Evolutionary conservation across 2,329 filamentous ascomycete species (phyloP).

Genomic region (Cladosporium sp.): DNA sequence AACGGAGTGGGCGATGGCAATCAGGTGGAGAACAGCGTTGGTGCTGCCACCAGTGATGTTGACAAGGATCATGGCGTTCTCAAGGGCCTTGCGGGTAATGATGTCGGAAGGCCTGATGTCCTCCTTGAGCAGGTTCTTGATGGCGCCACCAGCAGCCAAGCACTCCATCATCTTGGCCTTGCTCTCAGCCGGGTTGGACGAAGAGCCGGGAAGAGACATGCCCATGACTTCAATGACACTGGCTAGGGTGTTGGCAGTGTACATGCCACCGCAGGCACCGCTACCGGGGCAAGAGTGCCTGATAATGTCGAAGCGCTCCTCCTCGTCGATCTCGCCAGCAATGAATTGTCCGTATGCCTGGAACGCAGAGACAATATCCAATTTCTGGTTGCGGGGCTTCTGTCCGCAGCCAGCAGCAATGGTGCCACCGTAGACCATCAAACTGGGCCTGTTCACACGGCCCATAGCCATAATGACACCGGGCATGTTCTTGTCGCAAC

Average conservation of each 20-base stretch:
- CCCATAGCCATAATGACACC: slow-evolving; percentile 75
- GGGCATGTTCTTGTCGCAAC: slow-evolving; percentile 99
- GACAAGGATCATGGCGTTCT: slow-evolving; percentile 54
- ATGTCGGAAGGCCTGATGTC: slow-evolving; percentile 53
- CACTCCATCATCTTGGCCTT: slow-evolving; percentile 54
- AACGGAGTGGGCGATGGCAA: slow-evolving; percentile 49
- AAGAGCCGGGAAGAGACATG: slow-evolving; percentile 53
- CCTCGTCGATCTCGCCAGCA: slow-evolving; percentile 84
- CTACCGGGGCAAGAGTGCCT: slow-evolving; percentile 82
- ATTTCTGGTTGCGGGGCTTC: slow-evolving; percentile 64
- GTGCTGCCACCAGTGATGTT: slow-evolving; percentile 50
- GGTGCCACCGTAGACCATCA: slow-evolving; percentile 97
- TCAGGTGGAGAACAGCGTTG: slow-evolving; percentile 50
- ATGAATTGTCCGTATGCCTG: slow-evolving; percentile 97
- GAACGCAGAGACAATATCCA: slow-evolving; percentile 95
- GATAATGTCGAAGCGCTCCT: slow-evolving; percentile 92
- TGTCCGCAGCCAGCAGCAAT: slow-evolving; percentile 87
- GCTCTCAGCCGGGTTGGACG: slow-evolving; percentile 52
- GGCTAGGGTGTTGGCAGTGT: slow-evolving; percentile 56
- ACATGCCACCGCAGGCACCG: slow-evolving; percentile 83
- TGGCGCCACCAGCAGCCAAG: slow-evolving; percentile 50
- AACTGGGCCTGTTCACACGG: slow-evolving; percentile 84
- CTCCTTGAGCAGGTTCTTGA: slow-evolving; percentile 52
- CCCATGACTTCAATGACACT: slow-evolving; percentile 54
- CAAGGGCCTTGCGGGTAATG: slow-evolving; percentile 50